Conservation (phyloP, 2,329 filamentous ascomycete genomes). For the Epichloe bromicola region DNA sequence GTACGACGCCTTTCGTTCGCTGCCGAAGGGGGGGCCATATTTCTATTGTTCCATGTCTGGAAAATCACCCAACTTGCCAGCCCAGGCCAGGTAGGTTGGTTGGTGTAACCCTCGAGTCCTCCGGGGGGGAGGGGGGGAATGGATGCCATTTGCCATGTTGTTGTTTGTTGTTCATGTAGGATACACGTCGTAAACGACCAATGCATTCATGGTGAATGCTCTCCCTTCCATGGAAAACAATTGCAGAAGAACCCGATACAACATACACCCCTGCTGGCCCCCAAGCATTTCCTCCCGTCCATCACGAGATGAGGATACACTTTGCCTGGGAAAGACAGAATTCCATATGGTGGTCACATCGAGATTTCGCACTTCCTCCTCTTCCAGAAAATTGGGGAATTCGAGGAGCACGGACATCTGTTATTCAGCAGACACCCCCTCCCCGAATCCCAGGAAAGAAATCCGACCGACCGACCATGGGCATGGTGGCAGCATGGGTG, state of each 20-base stretch:
- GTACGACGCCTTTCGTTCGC: neutral
- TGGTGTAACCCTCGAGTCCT: too few relatives aligned
- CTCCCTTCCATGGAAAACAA: neutral
- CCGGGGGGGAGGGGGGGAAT: neutral
- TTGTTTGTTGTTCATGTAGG: neutral
- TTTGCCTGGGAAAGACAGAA: neutral
- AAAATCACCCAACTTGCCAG: too few relatives aligned
- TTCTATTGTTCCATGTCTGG: neutral
- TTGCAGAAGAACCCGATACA: neutral
- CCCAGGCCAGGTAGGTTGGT: too few relatives aligned
- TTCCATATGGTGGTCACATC: neutral
- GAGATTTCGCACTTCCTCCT: neutral
- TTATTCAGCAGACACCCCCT: neutral
- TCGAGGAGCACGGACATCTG: neutral
- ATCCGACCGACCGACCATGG: too few relatives aligned
- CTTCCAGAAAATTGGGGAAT: neutral
- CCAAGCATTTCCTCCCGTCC: too few relatives aligned
- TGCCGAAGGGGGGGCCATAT: neutral
- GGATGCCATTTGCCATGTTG: neutral
- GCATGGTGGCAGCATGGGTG: too few relatives aligned
- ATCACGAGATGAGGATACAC: too few relatives aligned
- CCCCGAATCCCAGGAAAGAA: neutral
- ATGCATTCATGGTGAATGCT: neutral
- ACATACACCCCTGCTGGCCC: too few relatives aligned
- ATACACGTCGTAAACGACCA: neutral